Evolutionary conservation across 305 asterid species (phyloP), one percentile per base, ranked within the genome.

Genomic region (Fraxinus xanthoxyloides): DNA sequence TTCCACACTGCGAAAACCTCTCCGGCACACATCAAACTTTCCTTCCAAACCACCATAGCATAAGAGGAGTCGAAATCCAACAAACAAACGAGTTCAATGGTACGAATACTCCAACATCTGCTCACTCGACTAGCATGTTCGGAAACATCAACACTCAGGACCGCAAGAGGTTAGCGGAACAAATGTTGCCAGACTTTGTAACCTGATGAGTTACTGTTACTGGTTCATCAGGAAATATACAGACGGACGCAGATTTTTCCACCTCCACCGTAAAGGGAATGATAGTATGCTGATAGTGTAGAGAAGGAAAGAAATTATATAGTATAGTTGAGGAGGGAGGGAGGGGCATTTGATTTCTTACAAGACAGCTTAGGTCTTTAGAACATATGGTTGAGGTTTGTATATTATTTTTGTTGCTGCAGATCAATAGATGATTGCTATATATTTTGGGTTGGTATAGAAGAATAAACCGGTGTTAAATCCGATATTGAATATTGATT

Each of bases 101-200:
- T 8, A 67, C 92, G 76, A 89, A 43, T 67, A 81, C 90, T 19
- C 89, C 90, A 0, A 74, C 92, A 0, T 90, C 92, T 24, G 81
- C 87, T 34, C 94, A 92, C 83, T 82, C 92, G 0, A 72, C 82
- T 13, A 91, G 72, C 24, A 93, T 92, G 28, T 93, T 89, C 1
- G 99, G 93, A 74, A 91, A 79, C 83, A 83, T 93, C 80, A 91
- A 88, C 90, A 84, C 91, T 80, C 97, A 94, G 88, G 87, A 84
- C 82, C 88, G 95, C 4, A 95, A 94, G 90, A 88, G 93, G 86
- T 95, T 91, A 19, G 95, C 93, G 1, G 94, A 95, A 0, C 94
- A 91, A 77, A 77, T 92, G 87, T 73, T 95, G 90, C 99, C 95
- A 1, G 99, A 95, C 91, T 95, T 92, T 72, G 97, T 92, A 5